phyloP scores from a whole-genome alignment of 768 basidiomycete genomes.

The Inosperma sp. region DNA sequence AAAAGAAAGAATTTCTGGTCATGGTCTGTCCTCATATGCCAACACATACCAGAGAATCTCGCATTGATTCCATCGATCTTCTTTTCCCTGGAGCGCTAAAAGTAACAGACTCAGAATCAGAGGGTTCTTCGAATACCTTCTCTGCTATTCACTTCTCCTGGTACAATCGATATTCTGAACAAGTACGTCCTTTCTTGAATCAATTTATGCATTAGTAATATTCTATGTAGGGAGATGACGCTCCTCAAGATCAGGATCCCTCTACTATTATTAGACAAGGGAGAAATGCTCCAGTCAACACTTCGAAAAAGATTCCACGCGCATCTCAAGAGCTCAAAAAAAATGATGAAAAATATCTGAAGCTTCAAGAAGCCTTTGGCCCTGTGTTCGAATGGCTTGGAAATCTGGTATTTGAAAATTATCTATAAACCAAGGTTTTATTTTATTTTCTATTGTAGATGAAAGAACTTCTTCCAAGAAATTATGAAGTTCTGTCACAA shows the following conservation, averaged over 20 bases:
- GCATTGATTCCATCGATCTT: neutral
- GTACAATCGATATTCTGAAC: slow-evolving; percentile 10
- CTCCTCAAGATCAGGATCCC: neutral
- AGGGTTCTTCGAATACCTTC: neutral
- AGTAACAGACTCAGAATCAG: neutral
- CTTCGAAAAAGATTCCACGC: neutral
- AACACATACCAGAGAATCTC: neutral
- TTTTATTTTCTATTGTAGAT: neutral
- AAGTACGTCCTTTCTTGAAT: neutral
- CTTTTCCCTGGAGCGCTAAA: neutral
- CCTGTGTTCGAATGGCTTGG: neutral
- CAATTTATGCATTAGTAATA: neutral
- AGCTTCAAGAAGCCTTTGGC: neutral
- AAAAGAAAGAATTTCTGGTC: neutral
- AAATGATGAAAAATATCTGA: neutral
- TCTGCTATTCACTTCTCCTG: slow-evolving; percentile 6
- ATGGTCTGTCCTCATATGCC: neutral
- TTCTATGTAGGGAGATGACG: neutral
- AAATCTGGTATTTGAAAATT: neutral
- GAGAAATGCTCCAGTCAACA: neutral
- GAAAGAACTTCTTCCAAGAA: neutral
- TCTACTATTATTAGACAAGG: neutral
- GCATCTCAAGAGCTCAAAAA: neutral
- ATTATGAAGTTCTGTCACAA: slow-evolving; percentile 12
- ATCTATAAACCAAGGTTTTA: neutral